These are phyloP conservation scores for Inonotus obliquus DNA, from an alignment of 1,284 basidiomycete species.

Conservation along the genomic window DNA sequence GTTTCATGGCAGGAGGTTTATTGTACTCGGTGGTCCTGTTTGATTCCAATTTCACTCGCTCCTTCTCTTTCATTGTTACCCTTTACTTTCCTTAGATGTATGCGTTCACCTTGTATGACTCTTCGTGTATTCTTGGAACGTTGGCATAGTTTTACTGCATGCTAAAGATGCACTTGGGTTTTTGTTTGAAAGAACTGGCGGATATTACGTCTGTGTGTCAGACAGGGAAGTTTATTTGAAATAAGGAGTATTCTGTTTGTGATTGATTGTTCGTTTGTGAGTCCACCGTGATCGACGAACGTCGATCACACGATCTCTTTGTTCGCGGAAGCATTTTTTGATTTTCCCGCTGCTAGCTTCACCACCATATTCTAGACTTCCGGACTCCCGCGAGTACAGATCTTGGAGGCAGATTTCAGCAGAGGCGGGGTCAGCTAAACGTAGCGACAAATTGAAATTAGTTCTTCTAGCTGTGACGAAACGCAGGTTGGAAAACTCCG, in stretches of 20 bases:
- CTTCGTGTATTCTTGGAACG: conserved; percentile 18
- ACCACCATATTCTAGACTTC: neutral
- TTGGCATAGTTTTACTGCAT: neutral
- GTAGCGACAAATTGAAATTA: neutral
- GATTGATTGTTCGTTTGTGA: neutral
- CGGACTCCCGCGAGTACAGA: too few species aligned
- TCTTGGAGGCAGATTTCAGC: too few species aligned
- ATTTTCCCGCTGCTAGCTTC: neutral
- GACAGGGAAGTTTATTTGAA: too few species aligned
- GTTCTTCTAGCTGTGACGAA: too few species aligned
- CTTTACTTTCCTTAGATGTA: conserved; percentile 14
- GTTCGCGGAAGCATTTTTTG: neutral
- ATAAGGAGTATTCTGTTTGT: too few species aligned
- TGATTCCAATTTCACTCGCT: conserved; percentile 5
- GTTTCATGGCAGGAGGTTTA: neutral
- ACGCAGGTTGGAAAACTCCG: neutral
- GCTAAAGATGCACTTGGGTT: neutral
- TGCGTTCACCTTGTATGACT: conserved; percentile 13
- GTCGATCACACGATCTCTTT: neutral
- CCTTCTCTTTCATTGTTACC: neutral
- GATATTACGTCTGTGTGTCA: too few species aligned
- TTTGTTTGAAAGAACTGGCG: too few species aligned
- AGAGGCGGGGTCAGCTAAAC: too few species aligned
- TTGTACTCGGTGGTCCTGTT: conserved; percentile 7
- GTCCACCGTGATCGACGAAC: neutral